Evolutionary conservation across 768 basidiomycete species (phyloP).

Genomic region (Kondoa malvinella): DNA sequence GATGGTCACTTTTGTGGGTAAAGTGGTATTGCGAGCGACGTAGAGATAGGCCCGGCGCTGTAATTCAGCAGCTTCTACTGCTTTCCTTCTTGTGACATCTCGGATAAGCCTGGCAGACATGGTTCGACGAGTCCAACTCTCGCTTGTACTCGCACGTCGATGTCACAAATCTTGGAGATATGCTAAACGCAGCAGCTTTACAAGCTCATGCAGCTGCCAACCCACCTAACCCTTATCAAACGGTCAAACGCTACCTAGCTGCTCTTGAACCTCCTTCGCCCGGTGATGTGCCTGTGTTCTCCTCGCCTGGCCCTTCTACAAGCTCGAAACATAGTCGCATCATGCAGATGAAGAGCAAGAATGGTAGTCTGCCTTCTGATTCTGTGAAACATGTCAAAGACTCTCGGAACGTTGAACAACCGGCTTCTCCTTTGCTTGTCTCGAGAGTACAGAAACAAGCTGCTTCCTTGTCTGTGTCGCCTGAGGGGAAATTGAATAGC

Average conservation of each 20-base stretch:
- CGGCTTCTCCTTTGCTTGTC: neutral
- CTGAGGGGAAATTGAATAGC: too few relatives aligned
- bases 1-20: constrained; percentile 12
- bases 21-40: constrained; percentile 17
- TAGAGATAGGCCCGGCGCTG: constrained; percentile 17
- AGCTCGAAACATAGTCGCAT: neutral
- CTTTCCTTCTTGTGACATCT: constrained; percentile 14
- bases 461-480: too few relatives aligned
- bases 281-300: too few relatives aligned
- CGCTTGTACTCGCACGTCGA: too few relatives aligned
- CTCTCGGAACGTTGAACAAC: neutral
- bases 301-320: neutral
- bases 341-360: neutral
- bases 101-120: constrained; percentile 2
- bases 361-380: neutral
- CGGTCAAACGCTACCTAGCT: neutral
- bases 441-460: neutral
- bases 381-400: neutral
- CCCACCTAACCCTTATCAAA: neutral
- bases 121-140: neutral
- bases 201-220: neutral
- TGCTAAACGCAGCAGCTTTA: neutral
- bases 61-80: constrained; percentile 10
- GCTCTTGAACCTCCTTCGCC: neutral
- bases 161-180: neutral